Evolutionary conservation across 352 stramenopile species (phyloP).

Genomic region (Phytophthora pluvialis): DNA sequence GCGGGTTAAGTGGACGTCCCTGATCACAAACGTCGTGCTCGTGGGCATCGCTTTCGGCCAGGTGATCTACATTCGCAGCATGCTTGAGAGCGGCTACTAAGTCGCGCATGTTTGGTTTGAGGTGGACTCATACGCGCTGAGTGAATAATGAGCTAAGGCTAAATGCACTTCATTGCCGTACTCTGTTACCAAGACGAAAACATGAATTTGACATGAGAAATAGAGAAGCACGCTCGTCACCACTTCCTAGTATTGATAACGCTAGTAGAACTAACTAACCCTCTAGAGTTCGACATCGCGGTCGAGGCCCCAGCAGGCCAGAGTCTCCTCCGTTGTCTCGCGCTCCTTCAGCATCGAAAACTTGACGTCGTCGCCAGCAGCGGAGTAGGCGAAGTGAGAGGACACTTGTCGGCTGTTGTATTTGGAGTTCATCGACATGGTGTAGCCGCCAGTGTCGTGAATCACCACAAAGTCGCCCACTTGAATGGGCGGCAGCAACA

Average conservation of each 20-base stretch:
- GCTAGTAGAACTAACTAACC: background rate
- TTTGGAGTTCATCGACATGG: slow-evolving; percentile 88
- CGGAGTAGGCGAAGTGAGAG: slow-evolving; percentile 69
- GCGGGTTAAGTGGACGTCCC: slow-evolving; percentile 85
- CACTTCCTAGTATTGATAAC: background rate
- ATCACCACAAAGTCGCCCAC: slow-evolving; percentile 84
- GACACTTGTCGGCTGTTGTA: slow-evolving; percentile 88
- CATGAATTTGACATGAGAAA: slow-evolving; percentile 24
- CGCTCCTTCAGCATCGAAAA: slow-evolving; percentile 72
- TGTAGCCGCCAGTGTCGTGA: slow-evolving; percentile 90
- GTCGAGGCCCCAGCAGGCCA: slow-evolving; percentile 77
- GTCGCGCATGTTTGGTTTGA: background rate
- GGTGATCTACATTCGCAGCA: slow-evolving; percentile 84
- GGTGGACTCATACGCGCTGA: background rate
- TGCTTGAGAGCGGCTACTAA: slow-evolving; percentile 83
- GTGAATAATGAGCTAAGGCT: slow-evolving; percentile 10
- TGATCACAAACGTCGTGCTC: slow-evolving; percentile 82
- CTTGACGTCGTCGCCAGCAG: slow-evolving; percentile 27
- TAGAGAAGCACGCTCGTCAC: slow-evolving; percentile 25
- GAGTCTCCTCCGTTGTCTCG: slow-evolving; percentile 69
- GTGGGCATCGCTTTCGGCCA: slow-evolving; percentile 80
- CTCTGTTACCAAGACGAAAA: slow-evolving; percentile 11
- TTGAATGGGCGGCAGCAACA: slow-evolving; percentile 73
- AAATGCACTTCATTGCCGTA: slow-evolving; percentile 15
- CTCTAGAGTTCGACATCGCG: slow-evolving; percentile 43